Conservation (phyloP, 1,139 yeast species). For the Blastobotrys proliferans region DNA sequence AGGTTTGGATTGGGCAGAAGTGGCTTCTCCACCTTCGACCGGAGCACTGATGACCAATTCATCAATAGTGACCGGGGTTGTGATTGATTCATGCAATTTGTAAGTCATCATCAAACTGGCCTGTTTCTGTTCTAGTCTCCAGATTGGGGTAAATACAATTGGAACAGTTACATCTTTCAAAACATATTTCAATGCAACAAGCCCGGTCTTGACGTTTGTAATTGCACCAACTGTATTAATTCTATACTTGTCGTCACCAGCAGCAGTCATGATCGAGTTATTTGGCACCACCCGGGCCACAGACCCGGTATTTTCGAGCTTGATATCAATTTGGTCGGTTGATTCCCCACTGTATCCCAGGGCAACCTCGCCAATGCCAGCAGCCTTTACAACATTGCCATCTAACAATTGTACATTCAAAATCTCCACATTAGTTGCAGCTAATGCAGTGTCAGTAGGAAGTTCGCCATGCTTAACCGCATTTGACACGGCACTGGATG, state of each 20-base stretch:
- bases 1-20: slow-evolving; percentile 81
- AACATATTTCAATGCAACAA: slow-evolving; percentile 18
- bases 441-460: slow-evolving; percentile 54
- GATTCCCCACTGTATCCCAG: slow-evolving; percentile 50
- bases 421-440: slow-evolving; percentile 78
- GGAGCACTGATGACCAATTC: slow-evolving; percentile 66
- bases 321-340: slow-evolving; percentile 16
- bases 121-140: slow-evolving; percentile 85
- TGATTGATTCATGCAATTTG: slow-evolving; percentile 52
- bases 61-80: slow-evolving; percentile 40
- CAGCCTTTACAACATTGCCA: slow-evolving; percentile 54
- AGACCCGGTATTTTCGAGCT: slow-evolving; percentile 17
- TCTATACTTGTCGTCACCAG: too few relatives aligned
- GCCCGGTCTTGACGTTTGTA: slow-evolving; percentile 3
- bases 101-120: slow-evolving; percentile 78
- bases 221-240: not conserved
- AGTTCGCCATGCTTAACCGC: slow-evolving; percentile 40
- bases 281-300: not conserved
- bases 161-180: slow-evolving; percentile 53
- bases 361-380: slow-evolving; percentile 76
- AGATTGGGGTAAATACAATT: slow-evolving; percentile 69
- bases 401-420: slow-evolving; percentile 68
- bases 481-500: not conserved
- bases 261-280: too few relatives aligned
- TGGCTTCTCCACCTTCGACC: slow-evolving; percentile 39